phyloP scores from a whole-genome alignment of 108 stramenopile species.

The Skeletonema tropicum region DNA sequence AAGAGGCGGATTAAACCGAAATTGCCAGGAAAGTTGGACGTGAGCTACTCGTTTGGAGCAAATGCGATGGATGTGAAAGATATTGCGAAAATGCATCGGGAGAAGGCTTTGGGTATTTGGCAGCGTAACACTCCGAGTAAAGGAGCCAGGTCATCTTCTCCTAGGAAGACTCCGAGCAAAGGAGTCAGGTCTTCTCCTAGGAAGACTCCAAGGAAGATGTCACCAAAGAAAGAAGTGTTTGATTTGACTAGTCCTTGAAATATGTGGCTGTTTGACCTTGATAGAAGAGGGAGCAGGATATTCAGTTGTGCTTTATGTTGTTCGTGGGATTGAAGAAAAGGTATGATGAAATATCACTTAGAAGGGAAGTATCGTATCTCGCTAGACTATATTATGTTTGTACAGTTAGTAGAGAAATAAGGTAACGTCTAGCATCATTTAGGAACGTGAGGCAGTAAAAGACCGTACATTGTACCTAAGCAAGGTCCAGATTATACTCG shows the following conservation, averaged over 20 bases:
- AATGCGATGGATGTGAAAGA: slow-evolving; percentile 33
- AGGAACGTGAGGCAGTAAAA: too few relatives aligned
- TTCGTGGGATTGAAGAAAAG: too few relatives aligned
- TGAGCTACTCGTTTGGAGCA: slow-evolving; percentile 52
- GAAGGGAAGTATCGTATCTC: too few relatives aligned
- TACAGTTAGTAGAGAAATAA: too few relatives aligned
- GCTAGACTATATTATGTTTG: too few relatives aligned
- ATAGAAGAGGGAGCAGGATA: too few relatives aligned
- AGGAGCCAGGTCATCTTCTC: slow-evolving; percentile 4
- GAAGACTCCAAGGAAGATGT: neutral
- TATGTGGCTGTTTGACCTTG: too few relatives aligned
- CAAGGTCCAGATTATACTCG: too few relatives aligned
- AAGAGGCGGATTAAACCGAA: slow-evolving; percentile 25
- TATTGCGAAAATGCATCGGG: slow-evolving; percentile 30
- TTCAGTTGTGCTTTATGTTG: too few relatives aligned
- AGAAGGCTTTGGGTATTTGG: slow-evolving; percentile 16
- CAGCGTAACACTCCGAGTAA: neutral
- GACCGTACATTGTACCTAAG: too few relatives aligned
- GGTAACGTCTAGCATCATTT: too few relatives aligned
- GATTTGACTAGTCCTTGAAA: slow-evolving; percentile 1
- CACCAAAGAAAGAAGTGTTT: neutral
- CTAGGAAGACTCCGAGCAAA: neutral
- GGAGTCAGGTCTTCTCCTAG: slow-evolving; percentile 6
- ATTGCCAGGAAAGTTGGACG: slow-evolving; percentile 52
- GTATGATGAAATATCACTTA: too few relatives aligned